A percentile compares a stretch with the other conserved stretches of the same genome.
Evolutionary conservation across 2,329 filamentous ascomycete genomes (phyloP).

Genomic region (Balansia obtecta): DNA sequence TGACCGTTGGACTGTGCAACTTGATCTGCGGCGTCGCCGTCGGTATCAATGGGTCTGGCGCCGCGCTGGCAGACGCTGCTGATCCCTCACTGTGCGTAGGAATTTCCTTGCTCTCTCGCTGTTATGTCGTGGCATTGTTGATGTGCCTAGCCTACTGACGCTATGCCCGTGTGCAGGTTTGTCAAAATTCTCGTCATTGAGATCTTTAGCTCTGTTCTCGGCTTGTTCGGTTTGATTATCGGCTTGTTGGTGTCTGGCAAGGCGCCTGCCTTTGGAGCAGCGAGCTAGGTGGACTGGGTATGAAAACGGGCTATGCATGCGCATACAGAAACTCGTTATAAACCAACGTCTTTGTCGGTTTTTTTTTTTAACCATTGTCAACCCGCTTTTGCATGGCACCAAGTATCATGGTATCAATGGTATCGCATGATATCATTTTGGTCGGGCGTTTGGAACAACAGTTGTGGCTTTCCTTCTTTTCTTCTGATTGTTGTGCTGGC

Average conservation of each 20-base stretch:
- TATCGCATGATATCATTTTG: conserved; percentile 19
- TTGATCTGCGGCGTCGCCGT: conserved; percentile 92
- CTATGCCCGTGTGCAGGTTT: conserved; percentile 45
- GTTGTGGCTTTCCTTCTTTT: conserved; percentile 9
- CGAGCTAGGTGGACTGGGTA: neutral
- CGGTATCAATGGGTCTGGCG: conserved; percentile 95
- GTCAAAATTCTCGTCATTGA: conserved; percentile 98
- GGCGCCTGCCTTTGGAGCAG: conserved; percentile 33
- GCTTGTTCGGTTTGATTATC: conserved; percentile 91
- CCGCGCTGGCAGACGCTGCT: conserved; percentile 88
- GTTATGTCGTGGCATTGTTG: neutral
- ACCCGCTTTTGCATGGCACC: conserved; percentile 20
- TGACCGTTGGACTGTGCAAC: conserved; percentile 94
- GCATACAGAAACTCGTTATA: neutral
- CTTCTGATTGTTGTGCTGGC: conserved; percentile 9
- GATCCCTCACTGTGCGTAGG: conserved; percentile 70
- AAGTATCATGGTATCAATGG: conserved; percentile 13
- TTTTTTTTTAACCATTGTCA: neutral
- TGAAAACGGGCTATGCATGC: neutral
- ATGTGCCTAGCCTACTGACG: conserved; percentile 12
- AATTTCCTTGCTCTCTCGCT: neutral
- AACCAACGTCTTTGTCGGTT: neutral
- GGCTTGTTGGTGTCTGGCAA: conserved; percentile 80
- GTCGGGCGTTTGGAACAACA: conserved; percentile 29
- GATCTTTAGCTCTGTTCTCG: conserved; percentile 96